A percentile compares a stretch with the other conserved stretches of the same genome.
These are phyloP conservation scores for Saturnispora saitoi DNA, from an alignment of 805 yeast genomes.

Conservation along the genomic window DNA sequence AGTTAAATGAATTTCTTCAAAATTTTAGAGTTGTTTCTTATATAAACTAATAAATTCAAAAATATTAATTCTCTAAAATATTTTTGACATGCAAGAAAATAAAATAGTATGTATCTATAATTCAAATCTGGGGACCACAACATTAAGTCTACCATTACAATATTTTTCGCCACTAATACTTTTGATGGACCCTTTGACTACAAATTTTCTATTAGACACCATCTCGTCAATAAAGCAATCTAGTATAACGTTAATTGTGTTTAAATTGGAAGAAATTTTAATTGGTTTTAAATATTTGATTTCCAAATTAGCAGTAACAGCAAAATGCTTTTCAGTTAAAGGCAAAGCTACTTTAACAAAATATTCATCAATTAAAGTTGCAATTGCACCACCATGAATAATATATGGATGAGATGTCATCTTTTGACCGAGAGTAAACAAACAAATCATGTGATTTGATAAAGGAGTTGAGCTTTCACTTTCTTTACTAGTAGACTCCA, in stretches of 20 bases:
- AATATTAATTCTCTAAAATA: not conserved
- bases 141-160: slow-evolving; percentile 22
- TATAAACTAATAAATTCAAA: not conserved
- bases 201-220: slow-evolving; percentile 14
- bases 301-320: slow-evolving; percentile 42
- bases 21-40: too few relatives aligned
- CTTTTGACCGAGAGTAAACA: slow-evolving; percentile 38
- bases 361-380: slow-evolving; percentile 46
- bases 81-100: not conserved
- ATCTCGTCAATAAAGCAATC: slow-evolving; percentile 18
- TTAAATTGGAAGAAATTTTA: slow-evolving; percentile 10
- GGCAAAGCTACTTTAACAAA: slow-evolving; percentile 45
- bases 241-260: slow-evolving; percentile 15
- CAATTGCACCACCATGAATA: slow-evolving; percentile 46
- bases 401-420: slow-evolving; percentile 41
- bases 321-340: slow-evolving; percentile 33
- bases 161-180: slow-evolving; percentile 15
- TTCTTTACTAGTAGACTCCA: not conserved
- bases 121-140: slow-evolving; percentile 18
- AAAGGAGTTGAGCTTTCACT: slow-evolving; percentile 5
- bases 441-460: slow-evolving; percentile 35
- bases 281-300: slow-evolving; percentile 33
- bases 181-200: slow-evolving; percentile 18
- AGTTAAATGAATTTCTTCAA: too few relatives aligned
- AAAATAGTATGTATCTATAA: not conserved